A percentile compares a stretch with the other conserved stretches of the same genome.
phyloP scores from a whole-genome alignment of 768 basidiomycete genomes.

The Lentinus tigrinus region DNA sequence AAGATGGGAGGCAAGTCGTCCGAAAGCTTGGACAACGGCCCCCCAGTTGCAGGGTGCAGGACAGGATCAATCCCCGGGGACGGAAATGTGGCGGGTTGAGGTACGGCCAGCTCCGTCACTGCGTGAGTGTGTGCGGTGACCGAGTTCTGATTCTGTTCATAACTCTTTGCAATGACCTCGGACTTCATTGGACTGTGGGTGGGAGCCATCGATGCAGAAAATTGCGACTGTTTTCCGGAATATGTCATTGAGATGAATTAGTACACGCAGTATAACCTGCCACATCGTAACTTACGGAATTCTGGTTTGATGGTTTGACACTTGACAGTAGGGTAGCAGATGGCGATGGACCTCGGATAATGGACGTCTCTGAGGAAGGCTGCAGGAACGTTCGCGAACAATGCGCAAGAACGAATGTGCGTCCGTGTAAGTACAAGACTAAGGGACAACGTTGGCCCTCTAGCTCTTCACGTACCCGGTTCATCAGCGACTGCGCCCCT shows the following conservation, averaged over 20 bases:
- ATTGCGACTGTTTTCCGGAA: neutral
- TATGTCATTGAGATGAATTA: neutral
- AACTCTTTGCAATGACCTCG: too few relatives aligned
- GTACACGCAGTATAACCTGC: neutral
- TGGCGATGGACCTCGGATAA: neutral
- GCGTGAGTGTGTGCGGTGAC: too few relatives aligned
- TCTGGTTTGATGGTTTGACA: neutral
- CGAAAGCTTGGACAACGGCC: neutral
- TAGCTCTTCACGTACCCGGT: conserved; percentile 1
- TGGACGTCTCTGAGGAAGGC: neutral
- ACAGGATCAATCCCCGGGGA: neutral
- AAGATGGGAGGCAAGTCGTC: neutral
- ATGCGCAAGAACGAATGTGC: neutral
- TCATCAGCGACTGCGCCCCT: neutral
- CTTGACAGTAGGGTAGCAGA: neutral
- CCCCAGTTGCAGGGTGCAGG: neutral
- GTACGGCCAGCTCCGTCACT: neutral
- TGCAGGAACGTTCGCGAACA: neutral
- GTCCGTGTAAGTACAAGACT: neutral
- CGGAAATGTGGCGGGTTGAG: neutral
- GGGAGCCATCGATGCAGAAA: neutral
- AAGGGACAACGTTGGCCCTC: neutral
- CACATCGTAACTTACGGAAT: neutral
- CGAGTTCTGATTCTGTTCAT: too few relatives aligned
- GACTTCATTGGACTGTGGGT: too few relatives aligned